Conservation (phyloP, 2,329 filamentous ascomycete species). For the Akanthomyces lecanii region DNA sequence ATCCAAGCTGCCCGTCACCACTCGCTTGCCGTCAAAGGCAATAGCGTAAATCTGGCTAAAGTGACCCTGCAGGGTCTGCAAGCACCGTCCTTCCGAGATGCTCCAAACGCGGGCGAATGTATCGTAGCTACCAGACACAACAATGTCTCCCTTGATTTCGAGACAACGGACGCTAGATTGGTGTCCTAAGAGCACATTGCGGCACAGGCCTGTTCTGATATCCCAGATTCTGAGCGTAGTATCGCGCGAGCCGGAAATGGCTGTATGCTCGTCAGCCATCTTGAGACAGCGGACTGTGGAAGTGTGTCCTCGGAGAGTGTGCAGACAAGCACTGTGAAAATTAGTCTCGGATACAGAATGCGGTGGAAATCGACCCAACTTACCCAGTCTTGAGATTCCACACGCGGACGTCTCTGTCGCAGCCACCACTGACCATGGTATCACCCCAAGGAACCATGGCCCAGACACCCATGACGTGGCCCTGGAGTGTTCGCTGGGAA, state of each 20-base stretch:
- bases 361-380: conserved; percentile 25
- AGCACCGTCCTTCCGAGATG: conserved; percentile 88
- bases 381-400: conserved; percentile 96
- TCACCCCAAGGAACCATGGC: conserved; percentile 99
- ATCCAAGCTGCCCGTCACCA: conserved; percentile 93
- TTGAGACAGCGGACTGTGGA: conserved; percentile 96
- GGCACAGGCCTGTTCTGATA: conserved; percentile 79
- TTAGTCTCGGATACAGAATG: background rate
- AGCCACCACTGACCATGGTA: conserved; percentile 89
- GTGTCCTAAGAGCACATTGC: conserved; percentile 88
- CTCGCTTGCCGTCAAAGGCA: conserved; percentile 88
- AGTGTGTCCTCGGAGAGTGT: conserved; percentile 88
- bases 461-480: conserved; percentile 99
- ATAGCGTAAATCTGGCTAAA: conserved; percentile 99
- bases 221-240: conserved; percentile 96
- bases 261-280: conserved; percentile 91
- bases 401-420: conserved; percentile 91
- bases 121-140: conserved; percentile 98
- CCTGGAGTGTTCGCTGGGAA: conserved; percentile 81
- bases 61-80: conserved; percentile 86
- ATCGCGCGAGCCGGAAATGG: conserved; percentile 93
- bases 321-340: conserved; percentile 59
- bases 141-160: conserved; percentile 92
- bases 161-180: conserved; percentile 93
- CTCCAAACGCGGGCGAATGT: conserved; percentile 97